Base-by-base conservation (phyloP, 1,284 basidiomycete genomes). In the Rhodotorula sp. region DNA sequence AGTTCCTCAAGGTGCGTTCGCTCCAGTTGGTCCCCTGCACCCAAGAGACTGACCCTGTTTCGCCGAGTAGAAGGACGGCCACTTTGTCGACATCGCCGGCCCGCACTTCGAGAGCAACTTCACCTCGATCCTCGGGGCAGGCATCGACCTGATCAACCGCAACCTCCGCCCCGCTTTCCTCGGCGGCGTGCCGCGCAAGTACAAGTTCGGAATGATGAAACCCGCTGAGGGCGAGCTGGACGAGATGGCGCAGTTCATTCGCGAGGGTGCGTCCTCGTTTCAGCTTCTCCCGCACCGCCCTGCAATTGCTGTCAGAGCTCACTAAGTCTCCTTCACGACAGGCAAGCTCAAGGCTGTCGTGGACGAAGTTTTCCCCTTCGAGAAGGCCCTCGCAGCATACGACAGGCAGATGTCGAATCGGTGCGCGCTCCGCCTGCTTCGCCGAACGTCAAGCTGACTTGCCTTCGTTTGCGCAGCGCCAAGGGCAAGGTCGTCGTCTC, bases 311-410 rank as follows among this genome's bases (percentile, higher is more conserved):
- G 24, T 24, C 7, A 11, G 6, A 17, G 27, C 6, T 34, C 2
- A 24, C 30, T 29, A 10, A 20, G 29, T 39, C n/a, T 49, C 27
- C 13, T 3, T 39, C n/a, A n/a, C 15, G 20, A 20, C 57, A 86
- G 87, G 86, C 47, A 82, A 82, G 66, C 76, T 89, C 6, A 85
- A 84, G 71, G 83, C 87, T 0, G 74, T 84, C 2, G 83, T 90
- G 9, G 89, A 90, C 78, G 87, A 86, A 0, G 84, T 86, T 0
- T 84, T 82, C 72, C 77, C 78, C 4, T 89, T 90, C 66, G 83
- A 85, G 27, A 85, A 89, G 30, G 84, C 80, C 0, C 75, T 84
- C 47, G 81, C 84, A 64, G 89, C 88, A 2, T 90, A 88, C 74
- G 85, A 86, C 32, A 81, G 83, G 57, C 76, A 88, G 22, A 82